Conservation (phyloP, 345 rosid genomes). For the Citrus australasica region DNA sequence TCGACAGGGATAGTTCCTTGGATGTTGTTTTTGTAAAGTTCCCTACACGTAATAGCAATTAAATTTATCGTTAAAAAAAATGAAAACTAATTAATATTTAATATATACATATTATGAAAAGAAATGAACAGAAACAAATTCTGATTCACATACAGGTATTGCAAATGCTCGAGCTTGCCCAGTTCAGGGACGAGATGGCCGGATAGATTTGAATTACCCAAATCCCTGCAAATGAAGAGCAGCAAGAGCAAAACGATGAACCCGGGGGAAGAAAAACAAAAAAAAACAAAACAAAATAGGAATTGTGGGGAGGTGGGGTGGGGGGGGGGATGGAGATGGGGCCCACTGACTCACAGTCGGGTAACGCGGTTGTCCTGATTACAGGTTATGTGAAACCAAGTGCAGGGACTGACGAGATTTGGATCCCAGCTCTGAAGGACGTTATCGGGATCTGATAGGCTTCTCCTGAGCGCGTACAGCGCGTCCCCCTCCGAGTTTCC, state of each 20-base stretch:
- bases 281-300: no score
- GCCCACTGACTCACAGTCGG: slow-evolving; percentile 50
- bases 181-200: slow-evolving; percentile 89
- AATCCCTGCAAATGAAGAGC: slow-evolving; percentile 52
- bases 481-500: slow-evolving; percentile 95
- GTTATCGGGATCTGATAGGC: slow-evolving; percentile 77
- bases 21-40: slow-evolving; percentile 90
- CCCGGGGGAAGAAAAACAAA: no score
- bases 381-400: slow-evolving; percentile 98
- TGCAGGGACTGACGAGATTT: slow-evolving; percentile 89
- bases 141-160: slow-evolving; percentile 68
- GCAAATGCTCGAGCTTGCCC: slow-evolving; percentile 85
- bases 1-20: slow-evolving; percentile 78
- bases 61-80: no score
- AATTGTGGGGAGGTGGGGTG: background rate
- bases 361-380: slow-evolving; percentile 87
- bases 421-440: slow-evolving; percentile 99
- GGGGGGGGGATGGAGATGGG: background rate
- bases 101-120: no score
- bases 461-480: slow-evolving; percentile 59
- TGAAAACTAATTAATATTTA: no score
- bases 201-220: slow-evolving; percentile 85
- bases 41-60: slow-evolving; percentile 39
- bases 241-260: no score
- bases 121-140: background rate